Evolutionary conservation across 371 early-diverging fungal species (phyloP).

Genomic region (Actinomortierella ambigua): DNA sequence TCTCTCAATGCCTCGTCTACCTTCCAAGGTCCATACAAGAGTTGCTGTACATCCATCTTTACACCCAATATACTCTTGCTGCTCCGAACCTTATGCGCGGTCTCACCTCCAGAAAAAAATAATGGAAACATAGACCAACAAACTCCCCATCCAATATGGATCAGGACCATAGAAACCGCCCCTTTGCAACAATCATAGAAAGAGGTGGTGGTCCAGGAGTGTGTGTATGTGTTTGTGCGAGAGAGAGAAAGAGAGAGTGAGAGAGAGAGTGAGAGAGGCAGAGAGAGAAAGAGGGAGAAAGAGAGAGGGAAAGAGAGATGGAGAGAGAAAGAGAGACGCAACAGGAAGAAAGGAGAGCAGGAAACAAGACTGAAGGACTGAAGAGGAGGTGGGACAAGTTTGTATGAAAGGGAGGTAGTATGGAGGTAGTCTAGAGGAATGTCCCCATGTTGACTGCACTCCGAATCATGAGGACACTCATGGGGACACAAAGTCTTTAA

Average conservation of each 20-base stretch:
- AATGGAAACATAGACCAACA: not conserved
- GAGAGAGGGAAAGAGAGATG: constrained; percentile 1
- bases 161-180: not conserved
- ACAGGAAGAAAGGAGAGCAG: not conserved
- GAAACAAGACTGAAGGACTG: too few relatives aligned
- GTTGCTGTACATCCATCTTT: too few relatives aligned
- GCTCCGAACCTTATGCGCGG: not conserved
- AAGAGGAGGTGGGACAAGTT: too few relatives aligned
- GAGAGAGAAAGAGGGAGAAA: not conserved
- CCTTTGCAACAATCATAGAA: not conserved
- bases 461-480: not conserved
- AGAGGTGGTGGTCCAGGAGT: not conserved
- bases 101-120: not conserved
- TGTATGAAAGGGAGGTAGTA: too few relatives aligned
- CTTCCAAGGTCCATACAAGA: too few relatives aligned
- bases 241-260: not conserved
- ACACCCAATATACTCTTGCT: not conserved
- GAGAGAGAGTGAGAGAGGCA: not conserved
- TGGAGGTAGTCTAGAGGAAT: not conserved
- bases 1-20: too few relatives aligned
- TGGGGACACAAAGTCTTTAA: not conserved
- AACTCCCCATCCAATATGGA: not conserved
- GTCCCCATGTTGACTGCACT: not conserved
- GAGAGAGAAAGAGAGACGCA: not conserved
- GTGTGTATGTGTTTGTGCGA: not conserved